phyloP scores from a whole-genome alignment of 805 yeast genomes.

The Spathaspora sp. region DNA sequence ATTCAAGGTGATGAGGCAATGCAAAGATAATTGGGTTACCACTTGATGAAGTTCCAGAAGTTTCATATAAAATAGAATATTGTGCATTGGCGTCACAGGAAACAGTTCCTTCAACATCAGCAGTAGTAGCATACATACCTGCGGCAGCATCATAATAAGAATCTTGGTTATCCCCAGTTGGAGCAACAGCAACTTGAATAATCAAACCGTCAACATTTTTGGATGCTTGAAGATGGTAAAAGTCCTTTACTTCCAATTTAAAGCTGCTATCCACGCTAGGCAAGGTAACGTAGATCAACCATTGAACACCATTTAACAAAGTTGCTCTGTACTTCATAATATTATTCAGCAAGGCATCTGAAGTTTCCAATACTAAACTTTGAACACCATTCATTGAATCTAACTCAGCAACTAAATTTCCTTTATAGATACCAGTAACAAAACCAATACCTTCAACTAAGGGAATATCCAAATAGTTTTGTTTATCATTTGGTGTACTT shows the following conservation, averaged over 20 bases:
- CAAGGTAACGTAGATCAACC: constrained; percentile 64
- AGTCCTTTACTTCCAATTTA: constrained; percentile 24
- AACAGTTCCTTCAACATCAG: constrained; percentile 44
- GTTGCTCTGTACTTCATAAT: constrained; percentile 52
- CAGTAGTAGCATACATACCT: constrained; percentile 59
- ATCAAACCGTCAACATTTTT: constrained; percentile 44
- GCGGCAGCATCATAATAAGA: constrained; percentile 60
- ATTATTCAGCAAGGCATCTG: constrained; percentile 30
- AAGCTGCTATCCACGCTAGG: constrained; percentile 29
- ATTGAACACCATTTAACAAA: constrained; percentile 52
- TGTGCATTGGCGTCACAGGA: constrained; percentile 42
- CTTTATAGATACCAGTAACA: constrained; percentile 59
- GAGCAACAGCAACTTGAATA: constrained; percentile 35
- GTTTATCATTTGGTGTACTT: constrained; percentile 17
- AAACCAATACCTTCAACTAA: constrained; percentile 83
- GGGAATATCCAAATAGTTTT: constrained; percentile 50
- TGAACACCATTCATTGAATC: constrained; percentile 14
- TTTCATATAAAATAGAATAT: constrained; percentile 47
- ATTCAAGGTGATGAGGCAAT: constrained; percentile 49
- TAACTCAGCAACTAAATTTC: constrained; percentile 46
- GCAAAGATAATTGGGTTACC: constrained; percentile 48
- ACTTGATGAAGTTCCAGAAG: constrained; percentile 47
- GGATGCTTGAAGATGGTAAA: constrained; percentile 41
- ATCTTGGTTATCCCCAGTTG: constrained; percentile 23
- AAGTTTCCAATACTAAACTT: constrained; percentile 20